Base-by-base conservation (phyloP, 768 basidiomycete genomes). In the Xanthoconium purpureum region DNA sequence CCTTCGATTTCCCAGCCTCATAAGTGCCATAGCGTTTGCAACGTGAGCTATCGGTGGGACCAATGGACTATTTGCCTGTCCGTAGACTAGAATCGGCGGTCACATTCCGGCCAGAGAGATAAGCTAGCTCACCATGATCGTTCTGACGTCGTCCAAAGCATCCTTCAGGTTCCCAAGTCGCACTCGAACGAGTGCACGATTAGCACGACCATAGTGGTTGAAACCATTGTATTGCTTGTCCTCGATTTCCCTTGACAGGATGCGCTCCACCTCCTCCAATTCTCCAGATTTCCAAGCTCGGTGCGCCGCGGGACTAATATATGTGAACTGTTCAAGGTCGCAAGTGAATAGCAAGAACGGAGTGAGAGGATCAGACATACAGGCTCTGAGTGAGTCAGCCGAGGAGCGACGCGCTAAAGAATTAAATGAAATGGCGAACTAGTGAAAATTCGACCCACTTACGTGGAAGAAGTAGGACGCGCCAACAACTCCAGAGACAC, bases 181-280 rank as follows among this genome's bases (percentile, higher is more conserved):
- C 2, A 29, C n/a, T 13, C 64, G 63, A 44, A 65, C 43, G 18
- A 65, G 45, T 15, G 64, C 53, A 36, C 63, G 64, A 20, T 59
- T 65, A 15, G 50, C 63, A 18, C 37, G 49, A 6, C 33, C 11
- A 45, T 65, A 60, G 17, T 13, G 28, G 12, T 18, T 6, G n/a
- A 51, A 47, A 32, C 6, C 32, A 32, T 8, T 36, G 13, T 24
- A 24, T 2, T 15, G 12, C 36, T 46, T 2, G 11, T 55, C 50
- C 42, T 37, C 32, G 20, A 65, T 63, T 43, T 65, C 61, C 33
- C 33, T 52, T 1, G 56, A 54, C 20, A 65, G 33, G 1, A 33
- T 47, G n/a, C 45, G 12, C 29, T 65, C 64, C 6, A 33, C 44
- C 5, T 38, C 35, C 14, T n/a, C 15, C 12, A 62, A 24, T 3